Conservation (phyloP, 1,284 basidiomycete species). For the Rhodotorula sp. region DNA sequence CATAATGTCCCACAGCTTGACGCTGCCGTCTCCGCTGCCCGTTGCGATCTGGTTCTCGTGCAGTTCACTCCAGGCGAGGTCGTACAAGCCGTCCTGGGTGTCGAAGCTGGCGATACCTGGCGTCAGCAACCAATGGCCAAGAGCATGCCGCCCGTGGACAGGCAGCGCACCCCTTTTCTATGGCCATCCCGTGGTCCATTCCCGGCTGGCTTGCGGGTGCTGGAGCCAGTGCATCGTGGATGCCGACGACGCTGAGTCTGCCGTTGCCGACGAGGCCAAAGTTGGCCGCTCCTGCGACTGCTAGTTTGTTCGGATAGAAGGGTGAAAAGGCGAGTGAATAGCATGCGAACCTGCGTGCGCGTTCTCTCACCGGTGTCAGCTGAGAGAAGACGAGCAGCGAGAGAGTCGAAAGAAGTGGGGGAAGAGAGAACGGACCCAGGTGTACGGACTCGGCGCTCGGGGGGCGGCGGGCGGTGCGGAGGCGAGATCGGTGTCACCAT, state of each 20-base stretch:
- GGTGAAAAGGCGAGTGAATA: constrained; percentile 88
- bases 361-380: too few relatives aligned
- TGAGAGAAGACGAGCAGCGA: too few relatives aligned
- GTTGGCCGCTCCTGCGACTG: constrained; percentile 86
- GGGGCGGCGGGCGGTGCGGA: neutral
- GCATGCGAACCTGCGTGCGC: constrained; percentile 66
- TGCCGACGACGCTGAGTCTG: constrained; percentile 63
- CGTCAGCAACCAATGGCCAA: too few relatives aligned
- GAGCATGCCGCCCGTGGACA: too few relatives aligned
- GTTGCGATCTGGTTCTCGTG: constrained; percentile 93
- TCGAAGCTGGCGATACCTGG: too few relatives aligned
- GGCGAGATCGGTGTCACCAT: neutral
- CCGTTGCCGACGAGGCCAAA: constrained; percentile 96
- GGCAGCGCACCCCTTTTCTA: constrained; percentile 34
- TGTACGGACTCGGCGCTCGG: constrained; percentile 17
- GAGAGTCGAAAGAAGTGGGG: neutral
- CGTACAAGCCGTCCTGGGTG: constrained; percentile 89
- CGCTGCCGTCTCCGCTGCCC: constrained; percentile 84
- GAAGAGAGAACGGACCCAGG: constrained; percentile 6
- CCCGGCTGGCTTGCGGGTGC: neutral
- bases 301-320: constrained; percentile 76
- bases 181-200: neutral
- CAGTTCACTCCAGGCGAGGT: constrained; percentile 85
- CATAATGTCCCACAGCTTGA: constrained; percentile 87
- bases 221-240: constrained; percentile 4